Evolutionary conservation across 345 rosid species (phyloP), one percentile per base, ranked within the genome.

Genomic region (Gossypium bickii): DNA sequence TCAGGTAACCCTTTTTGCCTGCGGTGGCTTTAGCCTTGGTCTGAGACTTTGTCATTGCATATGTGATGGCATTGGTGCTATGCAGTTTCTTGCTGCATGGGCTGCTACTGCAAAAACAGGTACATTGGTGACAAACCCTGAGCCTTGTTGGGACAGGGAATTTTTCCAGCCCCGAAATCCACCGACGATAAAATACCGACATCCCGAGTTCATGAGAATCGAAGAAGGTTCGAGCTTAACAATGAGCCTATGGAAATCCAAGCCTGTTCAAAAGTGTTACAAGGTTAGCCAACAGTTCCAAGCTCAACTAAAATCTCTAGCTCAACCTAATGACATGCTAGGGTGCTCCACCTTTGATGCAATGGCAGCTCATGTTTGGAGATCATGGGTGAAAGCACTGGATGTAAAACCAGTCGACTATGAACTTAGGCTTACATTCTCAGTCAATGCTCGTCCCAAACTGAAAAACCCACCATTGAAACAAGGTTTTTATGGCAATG

Each of bases 291-390:
- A 74, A 18, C 85, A 89, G 79, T 92, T 94, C 67, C 97, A 89
- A 64, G 71, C 80, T 74, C 80, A 74, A n/a, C 78, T 92, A 20
- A 94, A 92, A 79, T 38, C 75, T 67, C 68, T 82, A 11, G 97
- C 93, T 41, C 91, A 88, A 83, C 72, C 77, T 13, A 80, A 82
- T 43, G 85, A 82, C 18, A 45, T 70, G 0, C 78, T 77, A 24
- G 67, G 83, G 7, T 92, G 95, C 79, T 81, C 89, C 15, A 83
- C 90, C 4, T 94, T 94, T 64, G 97, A 94, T 78, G 93, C 95
- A 5, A 76, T 92, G 89, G 94, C 95, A 52, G 93, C 98, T 75
- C 97, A 92, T 77, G 76, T 94, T 53, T 94, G 98, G 97, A 83
- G 89, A 68, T 89, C 97, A 56, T 94, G 97, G 98, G 97, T 92